Evolutionary conservation across 495 filamentous ascomycete species (phyloP), one percentile per base, ranked within the genome.

Genomic region (Hypoxylon cercidicola): DNA sequence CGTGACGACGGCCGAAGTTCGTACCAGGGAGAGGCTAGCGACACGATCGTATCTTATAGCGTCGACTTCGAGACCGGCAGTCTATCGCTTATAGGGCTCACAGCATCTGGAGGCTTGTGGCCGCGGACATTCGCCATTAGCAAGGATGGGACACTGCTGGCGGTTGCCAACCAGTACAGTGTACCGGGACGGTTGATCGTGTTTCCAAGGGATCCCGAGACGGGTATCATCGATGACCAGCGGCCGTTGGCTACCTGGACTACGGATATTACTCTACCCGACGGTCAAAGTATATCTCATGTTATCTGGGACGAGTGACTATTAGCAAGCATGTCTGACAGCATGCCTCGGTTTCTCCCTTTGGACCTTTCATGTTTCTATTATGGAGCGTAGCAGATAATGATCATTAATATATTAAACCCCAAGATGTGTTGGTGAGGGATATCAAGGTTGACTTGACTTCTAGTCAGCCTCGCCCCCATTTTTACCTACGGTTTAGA

Each of bases 131-230:
- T 51, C 18, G 35, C 45, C 28, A 44, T 60, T 18, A 51, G 56
- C 25, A 35, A 13, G 32, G 55, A 48, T 20, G 55, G 55, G 45
- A 49, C 44, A 34, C 55, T 58, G 35, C 2, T 58, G 12, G 45
- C 55, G 32, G 45, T 49, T 30, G 55, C 18, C 5, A 49, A 58
- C 32, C 32, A 40, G 35, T 19, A 49, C 20, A 58, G 34, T n/a
- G 55, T 49, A 18, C 55, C 55, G 44, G 55, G 55, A 9, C 55
- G 44, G 45, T 13, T 49, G 21, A n/a, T 58, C 12, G 55, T 58
- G 45, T 58, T 58, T 16, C 18, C n/a, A 12, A 28, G 52, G 25
- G 52, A 55, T 20, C 39, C 39, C 39, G 21, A 45, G 21, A 55
- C 39, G 21, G 52, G 52, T 11, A 8, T 55, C 15, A 34, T 55